Evolutionary conservation across 495 filamentous ascomycete genomes (phyloP).

Genomic region (Tuber borchii): DNA sequence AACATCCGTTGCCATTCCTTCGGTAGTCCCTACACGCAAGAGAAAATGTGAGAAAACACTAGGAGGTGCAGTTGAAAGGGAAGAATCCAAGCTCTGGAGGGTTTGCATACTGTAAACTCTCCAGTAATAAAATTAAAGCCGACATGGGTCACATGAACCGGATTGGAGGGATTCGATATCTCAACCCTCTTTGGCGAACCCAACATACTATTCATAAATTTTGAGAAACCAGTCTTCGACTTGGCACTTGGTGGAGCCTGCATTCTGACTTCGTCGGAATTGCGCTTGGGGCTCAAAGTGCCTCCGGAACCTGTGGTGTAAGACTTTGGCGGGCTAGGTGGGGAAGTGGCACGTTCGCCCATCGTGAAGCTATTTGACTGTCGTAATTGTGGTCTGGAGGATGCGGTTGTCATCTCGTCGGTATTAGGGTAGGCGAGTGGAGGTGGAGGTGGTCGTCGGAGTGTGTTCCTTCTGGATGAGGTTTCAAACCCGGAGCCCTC

Average conservation of each 20-base stretch:
- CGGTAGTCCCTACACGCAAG: conserved; percentile 64
- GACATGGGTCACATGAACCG: conserved; percentile 95
- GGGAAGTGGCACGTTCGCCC: conserved; percentile 55
- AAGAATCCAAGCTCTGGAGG: conserved; percentile 21
- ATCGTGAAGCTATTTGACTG: conserved; percentile 76
- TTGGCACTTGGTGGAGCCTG: conserved; percentile 54
- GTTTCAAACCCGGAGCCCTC: conserved; percentile 31
- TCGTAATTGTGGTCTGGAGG: conserved; percentile 53
- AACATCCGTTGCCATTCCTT: conserved; percentile 97
- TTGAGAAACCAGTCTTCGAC: conserved; percentile 80
- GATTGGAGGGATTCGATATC: conserved; percentile 93
- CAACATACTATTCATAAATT: conserved; percentile 86
- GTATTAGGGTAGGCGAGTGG: conserved; percentile 55
- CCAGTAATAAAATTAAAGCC: conserved; percentile 95
- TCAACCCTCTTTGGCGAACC: conserved; percentile 83
- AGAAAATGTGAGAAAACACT: conserved; percentile 31
- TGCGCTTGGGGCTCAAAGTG: conserved; percentile 61
- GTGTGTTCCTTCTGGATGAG: conserved; percentile 41
- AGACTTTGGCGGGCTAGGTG: conserved; percentile 49
- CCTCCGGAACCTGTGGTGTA: conserved; percentile 41
- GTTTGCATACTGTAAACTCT: conserved; percentile 75
- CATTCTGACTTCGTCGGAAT: conserved; percentile 73
- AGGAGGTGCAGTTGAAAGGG: conserved; percentile 31
- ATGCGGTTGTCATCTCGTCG: conserved; percentile 51
- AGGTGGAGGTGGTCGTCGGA: conserved; percentile 50